Conservation (phyloP, 805 yeast genomes). For the Yarrowia hollandica region DNA sequence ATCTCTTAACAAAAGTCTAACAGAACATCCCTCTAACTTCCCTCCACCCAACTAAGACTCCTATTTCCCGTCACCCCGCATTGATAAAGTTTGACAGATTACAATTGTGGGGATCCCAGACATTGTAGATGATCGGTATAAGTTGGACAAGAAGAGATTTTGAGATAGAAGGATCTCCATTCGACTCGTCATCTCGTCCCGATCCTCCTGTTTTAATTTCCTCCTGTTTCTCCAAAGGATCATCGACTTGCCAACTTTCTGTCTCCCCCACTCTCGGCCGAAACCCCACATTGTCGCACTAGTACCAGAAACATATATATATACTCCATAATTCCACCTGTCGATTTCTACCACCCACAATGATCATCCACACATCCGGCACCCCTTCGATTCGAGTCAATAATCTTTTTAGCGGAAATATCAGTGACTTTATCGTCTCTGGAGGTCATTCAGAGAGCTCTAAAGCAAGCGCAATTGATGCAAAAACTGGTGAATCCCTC, state of each 20-base stretch:
- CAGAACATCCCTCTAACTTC: too few relatives aligned
- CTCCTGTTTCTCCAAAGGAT: background rate
- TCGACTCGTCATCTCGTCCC: too few relatives aligned
- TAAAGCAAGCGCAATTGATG: background rate
- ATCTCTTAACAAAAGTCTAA: too few relatives aligned
- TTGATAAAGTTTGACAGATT: background rate
- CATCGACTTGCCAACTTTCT: background rate
- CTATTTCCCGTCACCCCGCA: too few relatives aligned
- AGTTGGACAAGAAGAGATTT: background rate
- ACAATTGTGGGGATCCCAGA: constrained; percentile 21
- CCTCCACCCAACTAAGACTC: background rate
- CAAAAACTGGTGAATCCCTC: background rate
- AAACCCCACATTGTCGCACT: constrained; percentile 10
- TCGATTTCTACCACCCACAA: background rate
- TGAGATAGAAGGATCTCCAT: too few relatives aligned
- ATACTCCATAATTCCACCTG: background rate
- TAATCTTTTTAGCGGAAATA: constrained; percentile 1
- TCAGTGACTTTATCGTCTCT: background rate
- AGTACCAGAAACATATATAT: background rate
- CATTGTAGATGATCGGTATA: too few relatives aligned
- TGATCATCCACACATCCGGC: constrained; percentile 6
- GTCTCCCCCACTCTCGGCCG: background rate
- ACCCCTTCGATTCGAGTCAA: constrained; percentile 14
- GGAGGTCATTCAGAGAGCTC: constrained; percentile 7
- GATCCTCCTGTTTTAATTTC: background rate